Conservation (phyloP, 345 rosid species). For the Chamaenerion angustifolium region DNA sequence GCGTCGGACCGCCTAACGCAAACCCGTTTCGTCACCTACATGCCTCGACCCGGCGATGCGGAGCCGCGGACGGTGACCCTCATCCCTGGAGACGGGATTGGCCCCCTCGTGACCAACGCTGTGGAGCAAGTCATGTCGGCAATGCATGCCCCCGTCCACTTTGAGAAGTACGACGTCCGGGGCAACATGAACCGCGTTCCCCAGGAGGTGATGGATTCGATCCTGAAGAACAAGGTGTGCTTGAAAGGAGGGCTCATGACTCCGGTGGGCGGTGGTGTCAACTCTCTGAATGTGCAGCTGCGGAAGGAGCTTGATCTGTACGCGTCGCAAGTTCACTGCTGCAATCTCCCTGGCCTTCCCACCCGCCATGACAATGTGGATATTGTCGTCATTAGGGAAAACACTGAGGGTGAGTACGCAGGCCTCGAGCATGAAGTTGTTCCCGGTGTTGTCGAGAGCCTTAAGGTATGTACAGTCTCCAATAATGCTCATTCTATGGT, state of each 20-base stretch:
- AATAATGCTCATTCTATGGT: too few species aligned
- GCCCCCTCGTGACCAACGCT: constrained; percentile 74
- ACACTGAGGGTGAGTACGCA: constrained; percentile 83
- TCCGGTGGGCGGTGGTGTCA: constrained; percentile 88
- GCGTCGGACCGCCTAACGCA: constrained; percentile 9
- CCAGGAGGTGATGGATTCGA: constrained; percentile 65
- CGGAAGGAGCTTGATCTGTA: constrained; percentile 77
- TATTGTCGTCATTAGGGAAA: constrained; percentile 80
- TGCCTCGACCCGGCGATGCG: constrained; percentile 96
- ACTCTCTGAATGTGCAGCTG: constrained; percentile 65
- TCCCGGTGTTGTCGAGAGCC: constrained; percentile 90
- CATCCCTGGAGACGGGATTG: constrained; percentile 87
- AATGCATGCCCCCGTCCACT: constrained; percentile 86
- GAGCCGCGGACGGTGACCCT: constrained; percentile 65
- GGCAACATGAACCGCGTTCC: constrained; percentile 78
- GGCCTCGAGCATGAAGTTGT: constrained; percentile 91
- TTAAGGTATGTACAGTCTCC: constrained; percentile 37
- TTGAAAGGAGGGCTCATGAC: constrained; percentile 73
- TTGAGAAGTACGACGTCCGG: constrained; percentile 59
- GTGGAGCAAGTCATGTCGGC: constrained; percentile 88
- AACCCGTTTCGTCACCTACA: constrained; percentile 76
- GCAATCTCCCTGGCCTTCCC: constrained; percentile 59
- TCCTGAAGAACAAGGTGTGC: constrained; percentile 77
- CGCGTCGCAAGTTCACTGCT: constrained; percentile 78
- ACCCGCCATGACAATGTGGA: constrained; percentile 82